Base-by-base conservation (phyloP, 768 basidiomycete genomes). In the Pulveroboletus sp. region DNA sequence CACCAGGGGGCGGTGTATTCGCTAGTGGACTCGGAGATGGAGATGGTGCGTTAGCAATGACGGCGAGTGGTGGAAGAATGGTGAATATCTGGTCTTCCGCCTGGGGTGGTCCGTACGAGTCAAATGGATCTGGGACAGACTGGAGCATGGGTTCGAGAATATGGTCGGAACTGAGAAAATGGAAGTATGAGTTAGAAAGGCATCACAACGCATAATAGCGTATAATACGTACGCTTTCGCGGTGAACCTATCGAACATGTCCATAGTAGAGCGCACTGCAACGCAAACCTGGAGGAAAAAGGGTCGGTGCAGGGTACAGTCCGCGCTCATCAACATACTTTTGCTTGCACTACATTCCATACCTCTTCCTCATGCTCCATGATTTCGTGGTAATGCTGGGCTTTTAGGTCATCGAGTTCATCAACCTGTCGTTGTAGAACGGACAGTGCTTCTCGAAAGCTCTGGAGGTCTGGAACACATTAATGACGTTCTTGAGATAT, bases 281-380 rank as follows among this genome's bases (percentile, higher is more conserved):
- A 93, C 76, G 61, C 85, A 92, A 44, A 84, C 75, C 86, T 88
- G 36, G 33, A 10, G 21, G 21, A 53, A 18, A 51, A 51, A n/a
- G 57, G 35, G 38, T 62, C 39, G 54, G 53, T 46, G 53, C 43
- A 53, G 30, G 33, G 53, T 50, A 28, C 39, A 10, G 27, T 14
- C 18, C 6, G 30, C 30, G 32, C 27, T n/a, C 30, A 24, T 33
- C 18, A 48, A 13, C 33, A 66, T 56, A 88, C 87, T 75, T 94
- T 95, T 55, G 76, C 81, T 64, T 94, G 83, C 6, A 95, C 90
- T 13, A 82, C 80, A 59, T 93, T 83, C 94, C 94, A 97, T n/a
- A 92, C 86, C 67, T 95, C 85, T 58, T 94, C 91, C 70, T 96
- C 93, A 58, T 93, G 93, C 51, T 90, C 89, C 43, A 93, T 71